Conservation (phyloP, 2,329 filamentous ascomycete species). For the Fusarium anthophilum region DNA sequence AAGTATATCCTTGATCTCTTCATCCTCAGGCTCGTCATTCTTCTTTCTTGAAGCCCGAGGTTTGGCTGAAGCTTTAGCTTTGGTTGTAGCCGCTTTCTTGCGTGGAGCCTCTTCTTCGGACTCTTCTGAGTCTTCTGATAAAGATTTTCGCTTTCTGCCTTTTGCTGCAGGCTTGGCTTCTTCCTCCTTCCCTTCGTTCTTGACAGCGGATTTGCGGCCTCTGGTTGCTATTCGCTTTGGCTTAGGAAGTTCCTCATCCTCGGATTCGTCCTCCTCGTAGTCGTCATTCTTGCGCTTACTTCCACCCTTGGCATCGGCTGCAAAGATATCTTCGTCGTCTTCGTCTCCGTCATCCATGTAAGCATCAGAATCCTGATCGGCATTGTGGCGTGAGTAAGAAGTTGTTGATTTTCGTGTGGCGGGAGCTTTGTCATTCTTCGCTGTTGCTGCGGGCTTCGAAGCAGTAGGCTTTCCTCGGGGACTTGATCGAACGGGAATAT, state of each 20-base stretch:
- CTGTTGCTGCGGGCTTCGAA: conserved; percentile 42
- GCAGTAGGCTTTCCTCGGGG: conserved; percentile 57
- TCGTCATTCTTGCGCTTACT: conserved; percentile 78
- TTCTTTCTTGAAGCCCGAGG: conserved; percentile 72
- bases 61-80: conserved; percentile 67
- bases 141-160: conserved; percentile 67
- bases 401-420: conserved; percentile 55
- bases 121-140: conserved; percentile 62
- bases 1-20: conserved; percentile 81
- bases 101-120: conserved; percentile 68
- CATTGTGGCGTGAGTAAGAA: conserved; percentile 52
- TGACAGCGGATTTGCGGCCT: conserved; percentile 42
- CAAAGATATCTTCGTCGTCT: conserved; percentile 84
- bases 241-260: conserved; percentile 72
- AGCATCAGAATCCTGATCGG: conserved; percentile 64
- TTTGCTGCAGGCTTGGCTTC: conserved; percentile 46
- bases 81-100: conserved; percentile 68
- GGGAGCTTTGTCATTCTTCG: conserved; percentile 44
- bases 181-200: conserved; percentile 32
- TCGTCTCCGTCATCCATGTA: conserved; percentile 74
- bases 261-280: conserved; percentile 77
- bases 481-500: conserved; percentile 61
- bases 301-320: conserved; percentile 72
- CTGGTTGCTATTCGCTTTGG: conserved; percentile 66
- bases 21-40: conserved; percentile 71